Base-by-base conservation (phyloP, 805 yeast genomes). In the Osmozyma mogii region DNA sequence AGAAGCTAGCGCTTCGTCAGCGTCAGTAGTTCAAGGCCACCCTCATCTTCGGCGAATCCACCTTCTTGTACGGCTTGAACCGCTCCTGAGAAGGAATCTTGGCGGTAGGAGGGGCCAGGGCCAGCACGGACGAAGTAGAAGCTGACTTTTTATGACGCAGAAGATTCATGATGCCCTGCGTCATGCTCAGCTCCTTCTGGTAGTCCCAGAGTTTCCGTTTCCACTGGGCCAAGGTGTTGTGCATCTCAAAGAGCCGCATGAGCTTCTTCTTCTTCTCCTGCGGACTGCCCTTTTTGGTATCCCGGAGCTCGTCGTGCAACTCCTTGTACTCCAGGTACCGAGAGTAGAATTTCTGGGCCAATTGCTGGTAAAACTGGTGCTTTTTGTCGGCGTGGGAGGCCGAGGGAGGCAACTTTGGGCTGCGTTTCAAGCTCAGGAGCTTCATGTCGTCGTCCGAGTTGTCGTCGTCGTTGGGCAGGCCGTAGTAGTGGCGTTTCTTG, bases 121-220 rank as follows among this genome's bases (percentile, higher is more conserved):
- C n/a, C n/a, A n/a, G n/a, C n/a, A n/a, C n/a, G n/a, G n/a, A n/a
- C n/a, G n/a, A n/a, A n/a, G n/a, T n/a, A 35, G 38, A 6, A 29
- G 10, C 4, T 4, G 37, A 40, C 31, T 58, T 58, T 30, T 59
- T 57, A 43, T 61, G 66, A 38, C 57, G 57, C n/a, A 57, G 47
- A 24, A 61, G 46, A 22, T 45, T 47, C 65, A 58, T 59, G 29
- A 61, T 53, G 9, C 51, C 44, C 22, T 49, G 40, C 30, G 57
- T 58, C 37, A 47, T 40, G 37, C 46, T 57, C 26, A 41, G 41
- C 27, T 58, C 61, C 28, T 50, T 47, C 34, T 60, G 59, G 40
- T 36, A 39, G 35, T 65, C 70, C 78, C 78, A 72, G 12, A 75
- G 54, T 40, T 65, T 59, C 35, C 59, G 61, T 48, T 75, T 75